These are phyloP conservation scores for Berkeleyomyces basicola DNA, from an alignment of 2,329 filamentous ascomycete genomes.

Conservation along the genomic window DNA sequence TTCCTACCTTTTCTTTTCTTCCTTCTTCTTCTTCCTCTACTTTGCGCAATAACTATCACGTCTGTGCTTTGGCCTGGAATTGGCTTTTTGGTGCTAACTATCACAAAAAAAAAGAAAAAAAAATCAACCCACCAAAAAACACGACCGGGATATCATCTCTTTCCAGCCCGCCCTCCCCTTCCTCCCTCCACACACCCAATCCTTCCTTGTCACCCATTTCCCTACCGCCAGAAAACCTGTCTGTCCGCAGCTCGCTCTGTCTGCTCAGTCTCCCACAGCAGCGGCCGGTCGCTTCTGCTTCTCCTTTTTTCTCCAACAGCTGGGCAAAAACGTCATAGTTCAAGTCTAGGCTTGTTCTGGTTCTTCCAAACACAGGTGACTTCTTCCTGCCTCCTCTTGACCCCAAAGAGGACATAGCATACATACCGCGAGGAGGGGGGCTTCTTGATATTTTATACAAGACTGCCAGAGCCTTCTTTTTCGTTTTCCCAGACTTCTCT, in stretches of 20 bases:
- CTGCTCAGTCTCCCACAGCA: background rate
- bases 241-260: background rate
- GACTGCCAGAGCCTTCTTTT: no score
- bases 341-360: background rate
- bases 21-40: background rate
- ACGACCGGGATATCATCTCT: background rate
- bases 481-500: no score
- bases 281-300: background rate
- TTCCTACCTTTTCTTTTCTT: background rate
- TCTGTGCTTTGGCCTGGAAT: background rate
- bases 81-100: background rate
- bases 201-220: background rate
- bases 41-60: background rate
- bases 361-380: background rate
- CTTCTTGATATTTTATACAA: background rate
- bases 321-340: background rate
- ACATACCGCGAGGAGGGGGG: background rate
- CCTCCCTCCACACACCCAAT: background rate
- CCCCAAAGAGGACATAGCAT: background rate
- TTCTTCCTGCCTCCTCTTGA: background rate
- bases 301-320: background rate
- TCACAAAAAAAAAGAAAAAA: background rate
- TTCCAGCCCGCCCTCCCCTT: background rate
- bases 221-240: background rate
- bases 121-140: background rate